Base-by-base conservation (phyloP, 2,329 filamentous ascomycete genomes). In the Nemania diffusa region DNA sequence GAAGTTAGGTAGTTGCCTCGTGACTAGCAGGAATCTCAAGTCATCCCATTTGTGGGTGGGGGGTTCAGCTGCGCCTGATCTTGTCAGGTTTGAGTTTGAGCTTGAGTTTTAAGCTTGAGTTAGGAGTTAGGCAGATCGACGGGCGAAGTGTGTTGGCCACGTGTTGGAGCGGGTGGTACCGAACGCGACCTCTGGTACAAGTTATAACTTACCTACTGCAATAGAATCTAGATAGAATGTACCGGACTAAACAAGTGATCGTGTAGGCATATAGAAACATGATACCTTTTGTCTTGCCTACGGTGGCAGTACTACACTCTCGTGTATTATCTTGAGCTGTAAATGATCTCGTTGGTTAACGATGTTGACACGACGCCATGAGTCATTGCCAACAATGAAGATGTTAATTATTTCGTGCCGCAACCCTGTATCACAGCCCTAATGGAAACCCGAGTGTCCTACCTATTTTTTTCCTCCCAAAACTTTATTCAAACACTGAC, bases 21-120 rank as follows among this genome's bases (percentile, higher is more conserved):
- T 76, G 13, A 77, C 76, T 9, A 83, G 83, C 0, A 68, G 69
- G 0, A 83, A 83, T 44, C 40, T 51, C 73, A 72, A 27, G 74
- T 84, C 3, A 73, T 77, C 7, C 6, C 3, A 13, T 15, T 70
- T 4, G 73, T 71, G 2, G 70, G 74, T 0, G 68, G 72, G n/a
- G 2, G 73, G 72, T 1, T 57, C 69, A 0, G 79, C 75, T 70
- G 82, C 80, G 0, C 81, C 82, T 3, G 82, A 84, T 62, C 62
- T 84, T 50, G 82, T 84, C 17, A n/a, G 40, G 40, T 44, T 44
- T 44, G 40, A 44, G 40, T 20, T 44, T 44, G n/a, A 44, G n/a
- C 20, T 44, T 44, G 17, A 17, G 17, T n/a, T n/a, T n/a, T n/a
- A n/a, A n/a, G n/a, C n/a, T n/a, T n/a, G n/a, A n/a, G 17, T 15